phyloP scores from a whole-genome alignment of 768 basidiomycete species.

The Suillus ampliporus region DNA sequence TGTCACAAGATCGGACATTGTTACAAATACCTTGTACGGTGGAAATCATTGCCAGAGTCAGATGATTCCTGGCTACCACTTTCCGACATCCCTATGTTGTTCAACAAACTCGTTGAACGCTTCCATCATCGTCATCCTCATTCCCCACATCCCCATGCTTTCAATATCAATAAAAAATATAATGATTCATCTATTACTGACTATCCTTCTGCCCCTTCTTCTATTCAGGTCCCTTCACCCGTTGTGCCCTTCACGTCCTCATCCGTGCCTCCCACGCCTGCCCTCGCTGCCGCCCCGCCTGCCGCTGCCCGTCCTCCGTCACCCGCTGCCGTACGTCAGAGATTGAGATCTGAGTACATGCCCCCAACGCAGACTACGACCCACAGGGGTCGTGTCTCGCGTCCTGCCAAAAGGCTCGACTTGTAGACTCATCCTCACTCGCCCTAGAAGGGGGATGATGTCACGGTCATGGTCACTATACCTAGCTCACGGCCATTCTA shows the following conservation, averaged over 20 bases:
- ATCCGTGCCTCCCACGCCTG: neutral
- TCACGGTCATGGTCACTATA: neutral
- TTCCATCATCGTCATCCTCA: conserved; percentile 4
- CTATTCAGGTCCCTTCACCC: neutral
- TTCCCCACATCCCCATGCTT: neutral
- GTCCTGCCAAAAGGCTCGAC: conserved; percentile 18
- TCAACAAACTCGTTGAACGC: conserved; percentile 6
- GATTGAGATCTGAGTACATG: conserved; percentile 20
- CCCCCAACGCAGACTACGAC: conserved; percentile 29
- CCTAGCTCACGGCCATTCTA: too few relatives aligned
- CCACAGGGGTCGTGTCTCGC: conserved; percentile 23
- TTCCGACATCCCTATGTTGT: conserved; percentile 7
- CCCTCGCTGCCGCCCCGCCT: neutral
- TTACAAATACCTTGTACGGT: conserved; percentile 25
- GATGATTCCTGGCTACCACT: conserved; percentile 16
- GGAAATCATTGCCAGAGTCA: conserved; percentile 12
- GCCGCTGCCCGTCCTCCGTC: conserved; percentile 14
- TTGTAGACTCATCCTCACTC: neutral
- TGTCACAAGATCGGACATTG: too few relatives aligned
- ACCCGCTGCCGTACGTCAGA: conserved; percentile 14
- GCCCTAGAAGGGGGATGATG: conserved; percentile 20
- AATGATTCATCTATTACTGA: neutral
- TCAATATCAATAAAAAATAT: neutral
- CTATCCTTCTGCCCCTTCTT: neutral
- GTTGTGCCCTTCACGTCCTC: neutral